A percentile compares a stretch with the other conserved stretches of the same genome.
Conservation (phyloP, 1,284 basidiomycete genomes). For the Agaricales sp. region DNA sequence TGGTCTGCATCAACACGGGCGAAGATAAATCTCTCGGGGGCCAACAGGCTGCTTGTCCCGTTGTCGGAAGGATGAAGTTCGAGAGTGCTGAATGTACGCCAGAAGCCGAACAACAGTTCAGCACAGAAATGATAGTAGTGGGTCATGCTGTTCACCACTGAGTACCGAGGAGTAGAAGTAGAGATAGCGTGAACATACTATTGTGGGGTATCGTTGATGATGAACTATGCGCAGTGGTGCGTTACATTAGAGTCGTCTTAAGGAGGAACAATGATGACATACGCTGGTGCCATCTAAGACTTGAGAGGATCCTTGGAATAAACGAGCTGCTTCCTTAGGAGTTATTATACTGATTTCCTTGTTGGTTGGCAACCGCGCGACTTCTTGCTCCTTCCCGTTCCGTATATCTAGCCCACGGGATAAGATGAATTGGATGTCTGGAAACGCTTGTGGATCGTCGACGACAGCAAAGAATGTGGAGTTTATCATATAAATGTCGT, state of each 20-base stretch:
- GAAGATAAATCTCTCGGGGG: constrained; percentile 67
- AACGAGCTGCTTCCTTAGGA: constrained; percentile 49
- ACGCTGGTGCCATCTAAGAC: constrained; percentile 62
- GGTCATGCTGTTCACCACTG: constrained; percentile 38
- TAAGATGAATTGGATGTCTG: constrained; percentile 43
- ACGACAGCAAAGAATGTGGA: constrained; percentile 70
- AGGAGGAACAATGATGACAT: constrained; percentile 16
- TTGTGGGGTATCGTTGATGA: constrained; percentile 77
- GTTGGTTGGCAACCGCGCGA: constrained; percentile 53
- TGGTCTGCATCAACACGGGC: constrained; percentile 59
- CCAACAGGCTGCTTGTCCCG: constrained; percentile 61
- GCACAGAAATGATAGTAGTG: constrained; percentile 84
- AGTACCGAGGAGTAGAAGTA: constrained; percentile 2
- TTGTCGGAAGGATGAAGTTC: constrained; percentile 55
- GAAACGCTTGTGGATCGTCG: constrained; percentile 41
- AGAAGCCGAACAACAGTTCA: constrained; percentile 82
- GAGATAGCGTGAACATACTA: constrained; percentile 43
- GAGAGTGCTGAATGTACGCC: constrained; percentile 78
- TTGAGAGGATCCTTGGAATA: constrained; percentile 60
- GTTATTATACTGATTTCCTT: constrained; percentile 70
- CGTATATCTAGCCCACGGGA: constrained; percentile 43
- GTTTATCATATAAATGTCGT: constrained; percentile 66
- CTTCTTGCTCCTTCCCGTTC: constrained; percentile 33
- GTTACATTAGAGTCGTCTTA: constrained; percentile 6
- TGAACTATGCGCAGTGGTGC: constrained; percentile 39